Evolutionary conservation across 1,139 yeast species (phyloP).

Genomic region (Taphrina sp.): DNA sequence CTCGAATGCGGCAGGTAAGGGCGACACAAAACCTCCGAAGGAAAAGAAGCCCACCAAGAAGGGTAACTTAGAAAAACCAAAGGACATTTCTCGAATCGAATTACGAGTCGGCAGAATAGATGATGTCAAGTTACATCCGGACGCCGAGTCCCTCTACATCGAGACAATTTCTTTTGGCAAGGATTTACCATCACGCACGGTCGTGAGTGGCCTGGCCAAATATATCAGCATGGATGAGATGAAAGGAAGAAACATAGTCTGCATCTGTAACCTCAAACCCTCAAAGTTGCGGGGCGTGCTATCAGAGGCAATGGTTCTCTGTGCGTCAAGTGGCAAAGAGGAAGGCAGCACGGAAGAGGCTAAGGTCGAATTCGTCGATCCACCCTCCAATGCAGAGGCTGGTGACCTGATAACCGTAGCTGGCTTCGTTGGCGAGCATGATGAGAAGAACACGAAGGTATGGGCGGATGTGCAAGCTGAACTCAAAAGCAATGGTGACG

Average conservation of each 20-base stretch:
- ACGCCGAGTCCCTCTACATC: constrained; percentile 93
- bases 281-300: constrained; percentile 93
- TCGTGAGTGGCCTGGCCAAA: constrained; percentile 89
- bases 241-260: constrained; percentile 78
- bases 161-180: constrained; percentile 97
- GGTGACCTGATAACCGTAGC: constrained; percentile 21
- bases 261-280: constrained; percentile 76
- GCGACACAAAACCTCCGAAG: background rate
- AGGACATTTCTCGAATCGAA: constrained; percentile 70
- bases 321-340: constrained; percentile 24
- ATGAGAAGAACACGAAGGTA: constrained; percentile 30
- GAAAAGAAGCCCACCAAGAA: constrained; percentile 54
- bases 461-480: constrained; percentile 26
- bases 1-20: constrained; percentile 15
- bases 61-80: constrained; percentile 54
- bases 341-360: constrained; percentile 19
- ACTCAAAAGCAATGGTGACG: constrained; percentile 16
- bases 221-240: constrained; percentile 74
- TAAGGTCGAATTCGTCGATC: constrained; percentile 25
- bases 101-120: constrained; percentile 95
- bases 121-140: constrained; percentile 95
- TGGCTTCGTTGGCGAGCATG: constrained; percentile 23
- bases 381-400: constrained; percentile 20
- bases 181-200: constrained; percentile 94
- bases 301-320: constrained; percentile 83